These are phyloP conservation scores for Fragilariopsis cylindrus DNA, from an alignment of 108 stramenopile species.

Conservation along the genomic window DNA sequence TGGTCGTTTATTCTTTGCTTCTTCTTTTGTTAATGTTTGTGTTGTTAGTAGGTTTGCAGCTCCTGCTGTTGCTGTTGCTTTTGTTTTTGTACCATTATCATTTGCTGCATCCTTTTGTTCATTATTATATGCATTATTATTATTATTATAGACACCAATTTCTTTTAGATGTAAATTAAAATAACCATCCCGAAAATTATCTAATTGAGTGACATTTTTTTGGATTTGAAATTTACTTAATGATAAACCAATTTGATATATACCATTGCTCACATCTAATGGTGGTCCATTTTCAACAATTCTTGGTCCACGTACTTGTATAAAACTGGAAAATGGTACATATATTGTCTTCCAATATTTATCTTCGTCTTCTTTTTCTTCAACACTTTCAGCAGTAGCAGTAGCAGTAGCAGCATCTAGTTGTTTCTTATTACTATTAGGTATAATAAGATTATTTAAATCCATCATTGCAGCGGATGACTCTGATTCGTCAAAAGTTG, in stretches of 20 bases:
- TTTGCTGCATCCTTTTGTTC: too few relatives aligned
- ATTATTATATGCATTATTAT: background rate
- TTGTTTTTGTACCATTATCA: background rate
- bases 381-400: too few relatives aligned
- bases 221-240: slow-evolving; percentile 71
- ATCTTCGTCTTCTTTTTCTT: background rate
- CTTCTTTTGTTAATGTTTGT: slow-evolving; percentile 51
- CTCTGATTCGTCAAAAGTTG: background rate
- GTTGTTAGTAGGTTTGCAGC: slow-evolving; percentile 9
- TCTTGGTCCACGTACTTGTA: slow-evolving; percentile 68
- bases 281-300: slow-evolving; percentile 60
- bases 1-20: slow-evolving; percentile 58
- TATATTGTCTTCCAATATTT: slow-evolving; percentile 49
- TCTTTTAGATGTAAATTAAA: slow-evolving; percentile 69
- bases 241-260: slow-evolving; percentile 80
- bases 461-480: background rate
- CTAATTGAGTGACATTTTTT: slow-evolving; percentile 56
- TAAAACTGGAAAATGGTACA: slow-evolving; percentile 66
- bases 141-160: slow-evolving; percentile 58
- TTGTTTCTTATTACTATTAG: background rate
- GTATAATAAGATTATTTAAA: background rate
- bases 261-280: slow-evolving; percentile 50
- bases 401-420: too few relatives aligned
- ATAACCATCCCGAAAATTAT: slow-evolving; percentile 74
- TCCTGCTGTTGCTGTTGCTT: background rate